Conservation (phyloP, 2,329 filamentous ascomycete species). For the Microdochium trichocladiopsis region DNA sequence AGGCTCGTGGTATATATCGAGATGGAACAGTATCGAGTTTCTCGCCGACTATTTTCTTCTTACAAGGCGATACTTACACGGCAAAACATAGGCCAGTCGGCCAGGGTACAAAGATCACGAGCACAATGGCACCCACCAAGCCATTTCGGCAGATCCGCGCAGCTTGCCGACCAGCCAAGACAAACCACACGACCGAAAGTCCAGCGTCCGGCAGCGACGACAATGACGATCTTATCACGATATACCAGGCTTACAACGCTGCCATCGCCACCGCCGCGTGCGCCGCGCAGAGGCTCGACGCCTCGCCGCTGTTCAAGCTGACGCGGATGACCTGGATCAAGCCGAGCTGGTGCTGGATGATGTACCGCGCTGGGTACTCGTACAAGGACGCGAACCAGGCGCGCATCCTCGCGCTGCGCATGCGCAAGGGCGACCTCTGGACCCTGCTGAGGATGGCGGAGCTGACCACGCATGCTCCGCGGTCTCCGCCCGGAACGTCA, state of each 20-base stretch:
- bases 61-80: too few relatives aligned
- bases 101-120: background rate
- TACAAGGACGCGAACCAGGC: constrained; percentile 47
- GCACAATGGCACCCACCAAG: background rate
- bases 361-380: constrained; percentile 55
- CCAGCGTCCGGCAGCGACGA: constrained; percentile 11
- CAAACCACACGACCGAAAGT: background rate
- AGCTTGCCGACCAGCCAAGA: background rate
- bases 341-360: constrained; percentile 50
- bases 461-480: constrained; percentile 16
- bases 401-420: constrained; percentile 48
- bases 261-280: constrained; percentile 47
- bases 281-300: constrained; percentile 39
- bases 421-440: constrained; percentile 43
- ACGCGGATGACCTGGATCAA: constrained; percentile 60
- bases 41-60: too few relatives aligned
- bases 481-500: too few relatives aligned
- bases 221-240: constrained; percentile 43
- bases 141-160: background rate
- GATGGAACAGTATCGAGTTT: too few relatives aligned
- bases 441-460: constrained; percentile 31
- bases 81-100: too few relatives aligned
- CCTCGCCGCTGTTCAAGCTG: constrained; percentile 43
- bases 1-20: too few relatives aligned
- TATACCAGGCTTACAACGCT: constrained; percentile 54